These are phyloP conservation scores for Avena atlantica DNA, from an alignment of 176 grass and related monocot species.

Conservation along the genomic window DNA sequence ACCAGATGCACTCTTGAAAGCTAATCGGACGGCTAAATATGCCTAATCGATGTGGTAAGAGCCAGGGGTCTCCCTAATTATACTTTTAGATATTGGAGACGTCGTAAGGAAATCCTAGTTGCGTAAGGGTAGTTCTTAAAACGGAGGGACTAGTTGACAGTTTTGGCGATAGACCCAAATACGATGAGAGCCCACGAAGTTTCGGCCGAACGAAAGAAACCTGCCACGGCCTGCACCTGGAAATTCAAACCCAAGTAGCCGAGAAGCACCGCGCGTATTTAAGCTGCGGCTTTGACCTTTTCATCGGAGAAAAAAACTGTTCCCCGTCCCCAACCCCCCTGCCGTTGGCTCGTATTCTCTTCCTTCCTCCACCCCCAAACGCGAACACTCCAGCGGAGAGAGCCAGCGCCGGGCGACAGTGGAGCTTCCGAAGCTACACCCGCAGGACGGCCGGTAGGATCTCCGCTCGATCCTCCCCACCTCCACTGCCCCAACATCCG, in stretches of 20 bases:
- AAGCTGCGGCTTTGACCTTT: background rate
- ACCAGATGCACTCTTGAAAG: too few relatives aligned
- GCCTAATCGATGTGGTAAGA: too few relatives aligned
- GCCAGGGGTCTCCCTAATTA: too few relatives aligned
- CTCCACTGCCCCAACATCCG: background rate
- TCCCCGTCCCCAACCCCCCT: background rate
- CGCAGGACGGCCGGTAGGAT: conserved; percentile 5
- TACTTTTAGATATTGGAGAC: too few relatives aligned
- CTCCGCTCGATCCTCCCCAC: conserved; percentile 6
- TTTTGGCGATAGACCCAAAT: background rate
- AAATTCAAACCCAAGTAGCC: conserved; percentile 41
- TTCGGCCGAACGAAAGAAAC: background rate
- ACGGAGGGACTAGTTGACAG: too few relatives aligned
- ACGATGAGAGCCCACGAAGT: background rate
- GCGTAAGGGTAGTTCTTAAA: too few relatives aligned
- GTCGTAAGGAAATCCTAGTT: too few relatives aligned
- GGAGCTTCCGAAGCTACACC: conserved; percentile 3
- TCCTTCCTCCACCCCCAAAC: background rate
- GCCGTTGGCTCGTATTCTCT: background rate
- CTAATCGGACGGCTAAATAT: too few relatives aligned
- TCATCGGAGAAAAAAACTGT: background rate
- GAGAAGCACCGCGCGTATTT: conserved; percentile 22
- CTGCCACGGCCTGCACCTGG: background rate
- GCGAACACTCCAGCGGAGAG: background rate
- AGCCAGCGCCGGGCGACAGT: background rate